These are phyloP conservation scores for Castanopsis chinensis DNA, from an alignment of 306 rosid genomes.

Conservation along the genomic window DNA sequence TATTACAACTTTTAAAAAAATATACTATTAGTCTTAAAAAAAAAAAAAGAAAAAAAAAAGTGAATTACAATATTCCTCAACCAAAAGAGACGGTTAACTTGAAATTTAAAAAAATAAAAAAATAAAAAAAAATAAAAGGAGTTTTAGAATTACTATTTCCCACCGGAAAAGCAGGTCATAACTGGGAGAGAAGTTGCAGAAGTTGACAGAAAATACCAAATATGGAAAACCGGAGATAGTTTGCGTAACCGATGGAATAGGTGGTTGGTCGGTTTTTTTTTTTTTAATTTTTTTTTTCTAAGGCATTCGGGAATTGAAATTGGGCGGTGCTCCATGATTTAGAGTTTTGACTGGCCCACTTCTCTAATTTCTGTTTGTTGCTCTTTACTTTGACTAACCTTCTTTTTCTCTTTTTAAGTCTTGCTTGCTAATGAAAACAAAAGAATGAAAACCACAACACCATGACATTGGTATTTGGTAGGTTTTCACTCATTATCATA, in stretches of 20 bases:
- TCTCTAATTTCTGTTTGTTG: background rate
- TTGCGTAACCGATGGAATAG: slow-evolving; percentile 10
- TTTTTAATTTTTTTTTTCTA: no score
- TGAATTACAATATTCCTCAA: no score
- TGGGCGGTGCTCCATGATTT: slow-evolving; percentile 17
- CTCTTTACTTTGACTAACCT: background rate
- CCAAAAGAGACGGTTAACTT: no score
- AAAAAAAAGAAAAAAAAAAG: no score
- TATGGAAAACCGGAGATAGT: background rate
- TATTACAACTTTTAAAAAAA: no score
- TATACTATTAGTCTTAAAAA: no score
- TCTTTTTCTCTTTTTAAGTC: background rate
- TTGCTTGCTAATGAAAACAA: no score
- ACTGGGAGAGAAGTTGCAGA: slow-evolving; percentile 7
- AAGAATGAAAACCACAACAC: background rate
- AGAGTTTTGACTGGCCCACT: background rate
- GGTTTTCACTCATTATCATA: no score
- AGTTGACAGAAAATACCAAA: background rate
- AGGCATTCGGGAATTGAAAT: slow-evolving; percentile 16
- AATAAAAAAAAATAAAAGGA: no score
- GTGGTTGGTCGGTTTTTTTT: background rate
- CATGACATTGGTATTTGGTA: no score
- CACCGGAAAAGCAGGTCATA: slow-evolving; percentile 20
- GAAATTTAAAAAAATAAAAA: no score
- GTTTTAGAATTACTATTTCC: background rate